phyloP scores from a whole-genome alignment of 2,329 filamentous ascomycete species.

The Paramyrothecium sp. region DNA sequence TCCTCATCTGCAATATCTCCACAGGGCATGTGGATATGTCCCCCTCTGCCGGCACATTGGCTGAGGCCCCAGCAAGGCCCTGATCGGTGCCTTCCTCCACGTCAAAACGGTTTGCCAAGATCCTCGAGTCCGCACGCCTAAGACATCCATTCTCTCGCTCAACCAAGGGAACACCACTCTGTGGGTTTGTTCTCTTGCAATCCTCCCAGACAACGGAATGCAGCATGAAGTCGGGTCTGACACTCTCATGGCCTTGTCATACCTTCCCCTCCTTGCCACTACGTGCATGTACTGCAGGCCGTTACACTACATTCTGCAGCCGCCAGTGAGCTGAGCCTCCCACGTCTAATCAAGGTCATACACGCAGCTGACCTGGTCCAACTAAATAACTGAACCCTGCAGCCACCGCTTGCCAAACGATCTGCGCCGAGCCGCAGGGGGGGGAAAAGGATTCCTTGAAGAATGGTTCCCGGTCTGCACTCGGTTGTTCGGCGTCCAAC shows the following conservation, averaged over 20 bases:
- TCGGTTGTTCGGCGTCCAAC: background rate
- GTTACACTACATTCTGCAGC: background rate
- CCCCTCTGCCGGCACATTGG: too few species aligned
- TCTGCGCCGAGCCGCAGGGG: background rate
- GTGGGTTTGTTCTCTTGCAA: background rate
- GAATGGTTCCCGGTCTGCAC: background rate
- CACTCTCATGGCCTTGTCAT: background rate
- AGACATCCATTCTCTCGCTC: too few species aligned
- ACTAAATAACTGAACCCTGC: background rate
- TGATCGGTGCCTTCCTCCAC: too few species aligned
- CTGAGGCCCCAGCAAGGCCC: too few species aligned
- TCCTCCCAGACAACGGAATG: background rate
- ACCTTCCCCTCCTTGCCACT: background rate
- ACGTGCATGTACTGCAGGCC: background rate
- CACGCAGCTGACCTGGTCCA: background rate
- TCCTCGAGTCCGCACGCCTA: too few species aligned
- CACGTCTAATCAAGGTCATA: background rate
- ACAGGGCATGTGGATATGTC: too few species aligned
- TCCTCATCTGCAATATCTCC: too few species aligned
- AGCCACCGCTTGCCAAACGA: background rate
- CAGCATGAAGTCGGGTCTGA: background rate
- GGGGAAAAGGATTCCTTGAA: background rate
- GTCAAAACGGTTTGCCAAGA: too few species aligned
- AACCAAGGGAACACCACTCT: too few species aligned
- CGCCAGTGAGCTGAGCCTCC: background rate